Percentiles rank a stretch among this genome's conserved stretches.
Evolutionary conservation across 2,329 filamentous ascomycete species (phyloP).

Genomic region (Colletotrichum musae): DNA sequence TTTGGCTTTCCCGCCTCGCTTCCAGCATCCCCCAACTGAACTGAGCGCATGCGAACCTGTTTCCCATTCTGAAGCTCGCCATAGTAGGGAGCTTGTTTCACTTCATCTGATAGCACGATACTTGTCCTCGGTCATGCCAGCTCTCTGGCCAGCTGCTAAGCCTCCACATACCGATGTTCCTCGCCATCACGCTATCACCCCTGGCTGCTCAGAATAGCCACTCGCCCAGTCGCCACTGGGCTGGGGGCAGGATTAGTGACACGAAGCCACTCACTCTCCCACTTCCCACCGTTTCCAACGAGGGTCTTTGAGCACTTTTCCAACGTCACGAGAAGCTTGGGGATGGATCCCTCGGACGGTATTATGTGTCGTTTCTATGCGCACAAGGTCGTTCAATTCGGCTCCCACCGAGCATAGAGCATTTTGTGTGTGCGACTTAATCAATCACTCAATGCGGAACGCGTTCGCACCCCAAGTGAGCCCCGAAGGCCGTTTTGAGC

Average conservation of each 20-base stretch:
- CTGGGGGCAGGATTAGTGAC: constrained; percentile 11
- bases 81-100: constrained; percentile 30
- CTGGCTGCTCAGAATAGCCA: constrained; percentile 18
- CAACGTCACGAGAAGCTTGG: constrained; percentile 25
- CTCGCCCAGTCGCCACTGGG: constrained; percentile 23
- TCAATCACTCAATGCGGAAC: constrained; percentile 32
- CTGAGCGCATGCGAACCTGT: constrained; percentile 21
- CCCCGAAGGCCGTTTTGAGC: constrained; percentile 19
- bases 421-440: constrained; percentile 10
- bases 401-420: not conserved
- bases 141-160: constrained; percentile 1
- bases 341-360: not conserved
- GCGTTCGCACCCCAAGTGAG: not conserved
- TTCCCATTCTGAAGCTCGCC: constrained; percentile 26
- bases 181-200: constrained; percentile 14
- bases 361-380: constrained; percentile 10
- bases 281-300: constrained; percentile 18
- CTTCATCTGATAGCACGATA: constrained; percentile 15
- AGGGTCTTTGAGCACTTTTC: not conserved
- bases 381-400: not conserved
- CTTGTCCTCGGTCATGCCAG: constrained; percentile 11
- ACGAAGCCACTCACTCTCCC: constrained; percentile 27
- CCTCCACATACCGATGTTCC: constrained; percentile 30
- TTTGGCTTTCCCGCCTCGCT: not conserved
- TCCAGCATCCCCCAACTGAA: constrained; percentile 32